phyloP scores from a whole-genome alignment of 2,329 filamentous ascomycete species.

The Rutstroemia sydowiana region DNA sequence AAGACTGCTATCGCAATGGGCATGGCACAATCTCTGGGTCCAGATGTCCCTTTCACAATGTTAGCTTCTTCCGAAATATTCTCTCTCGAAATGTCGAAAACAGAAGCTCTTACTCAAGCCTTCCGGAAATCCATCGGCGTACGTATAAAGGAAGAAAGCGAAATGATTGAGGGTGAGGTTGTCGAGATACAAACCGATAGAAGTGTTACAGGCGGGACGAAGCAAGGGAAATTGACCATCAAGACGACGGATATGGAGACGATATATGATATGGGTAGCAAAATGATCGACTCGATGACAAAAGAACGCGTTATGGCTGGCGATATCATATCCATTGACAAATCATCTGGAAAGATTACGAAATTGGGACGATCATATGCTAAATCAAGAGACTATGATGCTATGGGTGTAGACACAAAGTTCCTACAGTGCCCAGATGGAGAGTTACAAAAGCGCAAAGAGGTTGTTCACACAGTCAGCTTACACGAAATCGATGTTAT shows the following conservation, averaged over 20 bases:
- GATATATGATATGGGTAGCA: conserved; percentile 97
- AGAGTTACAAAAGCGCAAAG: conserved; percentile 93
- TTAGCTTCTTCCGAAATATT: conserved; percentile 96
- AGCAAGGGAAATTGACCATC: conserved; percentile 98
- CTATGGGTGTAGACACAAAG: conserved; percentile 97
- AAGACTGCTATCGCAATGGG: conserved; percentile 99
- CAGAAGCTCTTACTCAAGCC: conserved; percentile 94
- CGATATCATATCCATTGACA: conserved; percentile 97
- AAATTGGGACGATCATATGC: conserved; percentile 95
- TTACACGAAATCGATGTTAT: conserved; percentile 99
- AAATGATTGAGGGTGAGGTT: conserved; percentile 98
- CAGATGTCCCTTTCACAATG: conserved; percentile 94
- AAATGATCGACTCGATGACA: conserved; percentile 99
- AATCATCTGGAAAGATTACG: conserved; percentile 95
- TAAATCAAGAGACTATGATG: conserved; percentile 93
- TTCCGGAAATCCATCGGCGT: conserved; percentile 98
- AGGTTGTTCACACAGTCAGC: conserved; percentile 93
- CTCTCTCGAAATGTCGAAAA: conserved; percentile 98
- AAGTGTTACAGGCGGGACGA: conserved; percentile 91
- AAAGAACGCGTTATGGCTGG: conserved; percentile 99
- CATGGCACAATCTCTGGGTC: conserved; percentile 90
- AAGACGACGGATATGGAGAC: conserved; percentile 99
- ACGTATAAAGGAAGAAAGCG: conserved; percentile 96
- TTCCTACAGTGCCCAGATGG: conserved; percentile 97
- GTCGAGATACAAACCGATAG: conserved; percentile 98